phyloP scores from a whole-genome alignment of 2,329 filamentous ascomycete species.

The Colletotrichum siamense region DNA sequence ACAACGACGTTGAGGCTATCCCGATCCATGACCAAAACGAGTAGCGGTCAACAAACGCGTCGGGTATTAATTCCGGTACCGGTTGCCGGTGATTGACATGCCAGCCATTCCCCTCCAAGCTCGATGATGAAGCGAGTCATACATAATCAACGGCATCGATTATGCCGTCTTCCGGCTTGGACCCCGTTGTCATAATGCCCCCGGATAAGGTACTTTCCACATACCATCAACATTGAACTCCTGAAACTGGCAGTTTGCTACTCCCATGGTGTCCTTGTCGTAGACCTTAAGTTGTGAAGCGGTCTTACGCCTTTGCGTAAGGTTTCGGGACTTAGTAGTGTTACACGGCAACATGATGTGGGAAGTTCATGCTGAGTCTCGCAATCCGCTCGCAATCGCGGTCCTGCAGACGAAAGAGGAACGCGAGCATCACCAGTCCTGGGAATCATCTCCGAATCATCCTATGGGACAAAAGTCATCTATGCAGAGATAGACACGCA shows the following conservation, averaged over 20 bases:
- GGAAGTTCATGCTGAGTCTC: neutral
- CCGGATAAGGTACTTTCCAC: neutral
- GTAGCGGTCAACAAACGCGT: neutral
- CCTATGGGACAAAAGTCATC: neutral
- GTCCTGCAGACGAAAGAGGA: neutral
- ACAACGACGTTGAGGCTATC: neutral
- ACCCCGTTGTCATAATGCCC: neutral
- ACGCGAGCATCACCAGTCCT: neutral
- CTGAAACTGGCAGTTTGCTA: neutral
- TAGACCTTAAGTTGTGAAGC: neutral
- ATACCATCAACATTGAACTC: neutral
- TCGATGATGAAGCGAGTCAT: neutral
- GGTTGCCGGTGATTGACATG: neutral
- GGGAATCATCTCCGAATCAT: neutral
- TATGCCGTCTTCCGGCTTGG: neutral
- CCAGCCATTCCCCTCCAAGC: neutral
- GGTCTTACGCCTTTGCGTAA: neutral
- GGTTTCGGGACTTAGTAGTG: neutral
- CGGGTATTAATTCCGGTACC: neutral
- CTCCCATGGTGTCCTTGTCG: neutral
- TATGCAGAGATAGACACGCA: neutral
- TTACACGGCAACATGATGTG: fast-evolving
- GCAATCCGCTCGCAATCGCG: neutral
- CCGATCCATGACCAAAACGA: neutral
- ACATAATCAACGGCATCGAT: neutral